Evolutionary conservation across 1,284 basidiomycete genomes (phyloP).

Genomic region (Veloboletus limbatus): DNA sequence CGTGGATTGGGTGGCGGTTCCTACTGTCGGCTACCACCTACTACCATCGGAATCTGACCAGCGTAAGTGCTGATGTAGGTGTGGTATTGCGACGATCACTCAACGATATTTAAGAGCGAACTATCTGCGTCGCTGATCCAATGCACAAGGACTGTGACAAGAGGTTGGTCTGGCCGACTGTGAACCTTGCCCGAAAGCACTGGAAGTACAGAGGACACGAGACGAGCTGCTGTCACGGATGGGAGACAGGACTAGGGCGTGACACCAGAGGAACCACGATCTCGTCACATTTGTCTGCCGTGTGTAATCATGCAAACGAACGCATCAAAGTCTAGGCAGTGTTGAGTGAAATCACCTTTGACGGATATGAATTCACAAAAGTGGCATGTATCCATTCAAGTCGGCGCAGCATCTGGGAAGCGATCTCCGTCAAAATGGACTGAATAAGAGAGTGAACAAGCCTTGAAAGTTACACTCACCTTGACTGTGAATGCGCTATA

Average conservation of each 20-base stretch:
- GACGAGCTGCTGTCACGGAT: conserved; percentile 1
- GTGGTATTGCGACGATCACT: neutral
- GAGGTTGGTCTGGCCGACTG: too few relatives aligned
- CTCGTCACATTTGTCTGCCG: neutral
- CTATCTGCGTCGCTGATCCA: conserved; percentile 1
- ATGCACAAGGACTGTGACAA: neutral
- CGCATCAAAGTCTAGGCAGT: conserved; percentile 1
- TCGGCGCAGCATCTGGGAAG: neutral
- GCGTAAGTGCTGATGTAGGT: too few relatives aligned
- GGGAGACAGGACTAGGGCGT: conserved; percentile 1
- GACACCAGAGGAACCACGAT: neutral
- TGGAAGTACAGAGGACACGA: neutral
- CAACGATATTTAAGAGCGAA: neutral
- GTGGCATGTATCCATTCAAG: neutral
- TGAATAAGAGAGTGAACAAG: neutral
- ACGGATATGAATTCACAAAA: neutral
- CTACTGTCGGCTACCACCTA: too few relatives aligned
- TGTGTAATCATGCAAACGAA: conserved; percentile 2
- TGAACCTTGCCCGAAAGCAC: neutral
- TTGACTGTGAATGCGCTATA: neutral
- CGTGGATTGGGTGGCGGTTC: too few relatives aligned
- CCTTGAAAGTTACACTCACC: neutral
- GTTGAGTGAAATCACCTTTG: neutral
- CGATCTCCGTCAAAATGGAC: conserved; percentile 3
- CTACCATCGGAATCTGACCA: too few relatives aligned